Percentiles rank a stretch among this genome's conserved stretches.
Evolutionary conservation across 2,329 filamentous ascomycete genomes (phyloP).

Genomic region (Ophiocordyceps camponoti-rufipedis): DNA sequence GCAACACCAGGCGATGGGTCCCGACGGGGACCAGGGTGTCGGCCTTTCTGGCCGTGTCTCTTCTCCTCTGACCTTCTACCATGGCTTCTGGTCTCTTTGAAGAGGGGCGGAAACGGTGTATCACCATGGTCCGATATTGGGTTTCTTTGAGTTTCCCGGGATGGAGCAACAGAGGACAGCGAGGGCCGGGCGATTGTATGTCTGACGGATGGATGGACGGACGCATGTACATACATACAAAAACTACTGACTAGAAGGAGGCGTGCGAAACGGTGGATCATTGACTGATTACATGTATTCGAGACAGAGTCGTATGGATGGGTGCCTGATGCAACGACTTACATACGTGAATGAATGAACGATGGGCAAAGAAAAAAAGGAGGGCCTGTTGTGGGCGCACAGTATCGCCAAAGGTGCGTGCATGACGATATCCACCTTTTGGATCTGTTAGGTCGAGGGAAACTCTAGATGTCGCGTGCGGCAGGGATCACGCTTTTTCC

Average conservation of each 20-base stretch:
- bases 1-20: neutral
- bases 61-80: neutral
- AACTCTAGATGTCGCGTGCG: no score
- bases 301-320: neutral
- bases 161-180: neutral
- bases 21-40: slow-evolving; percentile 1
- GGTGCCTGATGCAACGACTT: neutral
- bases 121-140: neutral
- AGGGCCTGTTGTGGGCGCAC: no score
- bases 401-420: no score
- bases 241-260: neutral
- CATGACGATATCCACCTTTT: no score
- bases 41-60: neutral
- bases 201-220: neutral
- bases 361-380: neutral
- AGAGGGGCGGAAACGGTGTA: neutral
- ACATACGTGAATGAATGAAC: neutral
- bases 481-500: no score
- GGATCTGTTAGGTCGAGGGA: no score
- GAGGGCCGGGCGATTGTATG: neutral
- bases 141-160: neutral
- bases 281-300: no score
- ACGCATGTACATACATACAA: neutral
- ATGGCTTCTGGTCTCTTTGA: neutral
- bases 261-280: no score